Base-by-base conservation (phyloP, 805 yeast species). In the Hanseniaspora jakobsenii region DNA sequence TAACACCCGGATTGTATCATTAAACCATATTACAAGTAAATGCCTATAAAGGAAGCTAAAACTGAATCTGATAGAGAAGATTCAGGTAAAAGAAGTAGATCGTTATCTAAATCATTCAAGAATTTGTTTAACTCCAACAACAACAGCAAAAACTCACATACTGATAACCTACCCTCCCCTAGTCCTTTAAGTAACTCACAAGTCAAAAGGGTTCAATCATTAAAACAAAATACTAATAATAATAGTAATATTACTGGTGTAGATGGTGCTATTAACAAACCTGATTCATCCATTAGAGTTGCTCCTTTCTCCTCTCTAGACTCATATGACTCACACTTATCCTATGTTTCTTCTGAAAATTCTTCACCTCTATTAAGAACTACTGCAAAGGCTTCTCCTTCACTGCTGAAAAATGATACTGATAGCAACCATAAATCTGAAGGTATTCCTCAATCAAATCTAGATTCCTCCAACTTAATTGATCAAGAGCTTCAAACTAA, bases 31-130 rank as follows among this genome's bases (percentile, higher is more conserved):
- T n/a, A n/a, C n/a, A n/a, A 24, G 10, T 47, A 30, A 48, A 49
- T 32, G 47, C 26, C 31, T 18, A 9, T 14, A 21, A 17, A 36
- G 18, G 24, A 36, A 6, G 19, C 22, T 47, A 35, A 18, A 47
- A 3, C 47, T 50, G 18, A 14, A 31, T 36, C 29, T 34, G 19
- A 22, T 31, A 37, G 34, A 17, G 38, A 27, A 12, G 7, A 14
- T 23, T 28, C 28, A 9, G 32, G 52, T 12, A 45, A 51, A n/a
- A 52, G 59, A 32, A 45, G 53, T 3, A 53, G 54, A 32, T 56
- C 61, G 1, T 32, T 58, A 4, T 54, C 62, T 6, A 54, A 50
- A 32, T 56, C 61, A 2, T 39, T 58, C 8, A 56, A 55, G 35
- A 55, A 52, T n/a, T 47, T 58, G 14, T 58, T 58, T 30, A 53